Percentiles rank a stretch among this genome's conserved stretches.
Conservation (phyloP, 805 yeast genomes). For the Teunomyces funiuensis region DNA sequence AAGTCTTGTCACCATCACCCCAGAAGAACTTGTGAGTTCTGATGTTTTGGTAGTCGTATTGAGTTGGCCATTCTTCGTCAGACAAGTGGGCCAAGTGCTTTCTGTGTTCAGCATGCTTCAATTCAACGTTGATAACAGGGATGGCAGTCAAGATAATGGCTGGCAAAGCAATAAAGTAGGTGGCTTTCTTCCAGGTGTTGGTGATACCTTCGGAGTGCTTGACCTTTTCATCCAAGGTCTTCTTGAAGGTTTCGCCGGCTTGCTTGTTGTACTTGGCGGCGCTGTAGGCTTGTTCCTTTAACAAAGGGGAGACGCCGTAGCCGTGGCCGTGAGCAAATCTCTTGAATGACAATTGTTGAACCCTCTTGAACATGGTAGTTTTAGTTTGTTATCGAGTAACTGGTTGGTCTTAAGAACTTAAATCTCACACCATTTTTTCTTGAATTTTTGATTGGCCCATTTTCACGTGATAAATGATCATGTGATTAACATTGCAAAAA, state of each 20-base stretch:
- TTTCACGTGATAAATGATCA: background rate
- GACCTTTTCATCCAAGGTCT: conserved; percentile 59
- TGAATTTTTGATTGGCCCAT: conserved; percentile 6
- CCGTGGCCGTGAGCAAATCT: conserved; percentile 45
- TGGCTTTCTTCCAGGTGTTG: conserved; percentile 80
- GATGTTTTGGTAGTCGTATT: conserved; percentile 88
- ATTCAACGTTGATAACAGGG: conserved; percentile 79
- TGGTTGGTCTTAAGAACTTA: conserved; percentile 5
- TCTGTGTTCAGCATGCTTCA: conserved; percentile 89
- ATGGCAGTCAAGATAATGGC: conserved; percentile 72
- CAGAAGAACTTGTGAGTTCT: conserved; percentile 90
- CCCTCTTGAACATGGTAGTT: conserved; percentile 35
- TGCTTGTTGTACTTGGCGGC: conserved; percentile 45
- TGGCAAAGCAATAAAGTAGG: conserved; percentile 79
- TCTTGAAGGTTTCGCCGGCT: conserved; percentile 71
- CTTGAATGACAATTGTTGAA: conserved; percentile 35
- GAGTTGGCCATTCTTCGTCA: conserved; percentile 91
- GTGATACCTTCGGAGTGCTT: conserved; percentile 82
- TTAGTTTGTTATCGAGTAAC: conserved; percentile 7
- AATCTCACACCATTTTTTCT: conserved; percentile 8
- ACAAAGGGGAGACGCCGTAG: conserved; percentile 39
- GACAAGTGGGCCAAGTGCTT: conserved; percentile 67
- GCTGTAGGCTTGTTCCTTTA: conserved; percentile 42
- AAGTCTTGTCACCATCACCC: conserved; percentile 98
- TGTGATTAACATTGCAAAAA: background rate